Evolutionary conservation across 2,329 filamentous ascomycete species (phyloP).

Genomic region (Domatiomyces catenatus): DNA sequence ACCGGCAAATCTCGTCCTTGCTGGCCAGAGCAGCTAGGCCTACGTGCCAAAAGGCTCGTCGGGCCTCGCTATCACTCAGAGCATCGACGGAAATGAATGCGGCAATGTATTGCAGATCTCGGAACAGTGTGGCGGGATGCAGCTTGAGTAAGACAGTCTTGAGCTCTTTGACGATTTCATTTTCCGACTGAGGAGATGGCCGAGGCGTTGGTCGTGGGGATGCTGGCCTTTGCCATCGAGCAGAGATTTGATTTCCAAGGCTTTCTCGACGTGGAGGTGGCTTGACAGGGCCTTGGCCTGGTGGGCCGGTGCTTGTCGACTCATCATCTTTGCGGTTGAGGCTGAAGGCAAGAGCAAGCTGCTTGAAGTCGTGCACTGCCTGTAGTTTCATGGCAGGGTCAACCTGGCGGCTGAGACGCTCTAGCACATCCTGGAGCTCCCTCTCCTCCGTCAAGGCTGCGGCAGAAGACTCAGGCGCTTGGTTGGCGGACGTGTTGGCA

Average conservation of each 20-base stretch:
- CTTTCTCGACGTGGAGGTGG: slow-evolving; percentile 7
- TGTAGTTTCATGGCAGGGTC: slow-evolving; percentile 78
- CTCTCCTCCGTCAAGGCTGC: background rate
- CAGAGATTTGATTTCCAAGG: slow-evolving; percentile 9
- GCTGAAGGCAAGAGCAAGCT: slow-evolving; percentile 51
- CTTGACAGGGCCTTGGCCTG: background rate
- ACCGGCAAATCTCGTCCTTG: slow-evolving; percentile 73
- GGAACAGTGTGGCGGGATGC: slow-evolving; percentile 65
- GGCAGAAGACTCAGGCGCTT: background rate
- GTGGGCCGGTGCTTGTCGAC: background rate
- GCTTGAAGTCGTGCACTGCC: slow-evolving; percentile 66
- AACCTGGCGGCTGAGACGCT: slow-evolving; percentile 75
- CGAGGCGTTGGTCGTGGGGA: background rate
- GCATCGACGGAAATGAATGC: slow-evolving; percentile 43
- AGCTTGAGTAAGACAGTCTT: slow-evolving; percentile 53
- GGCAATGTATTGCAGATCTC: slow-evolving; percentile 59
- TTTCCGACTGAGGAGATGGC: slow-evolving; percentile 1
- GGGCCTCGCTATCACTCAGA: slow-evolving; percentile 42
- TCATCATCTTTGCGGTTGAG: background rate
- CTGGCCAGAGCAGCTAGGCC: slow-evolving; percentile 74
- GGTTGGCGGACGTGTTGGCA: background rate
- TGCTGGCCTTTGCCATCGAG: slow-evolving; percentile 16
- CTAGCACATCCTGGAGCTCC: slow-evolving; percentile 43
- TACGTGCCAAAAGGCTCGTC: slow-evolving; percentile 80
- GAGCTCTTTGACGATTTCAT: slow-evolving; percentile 40